Conservation (phyloP, 257 asterid species). For the Gentiana straminea region DNA sequence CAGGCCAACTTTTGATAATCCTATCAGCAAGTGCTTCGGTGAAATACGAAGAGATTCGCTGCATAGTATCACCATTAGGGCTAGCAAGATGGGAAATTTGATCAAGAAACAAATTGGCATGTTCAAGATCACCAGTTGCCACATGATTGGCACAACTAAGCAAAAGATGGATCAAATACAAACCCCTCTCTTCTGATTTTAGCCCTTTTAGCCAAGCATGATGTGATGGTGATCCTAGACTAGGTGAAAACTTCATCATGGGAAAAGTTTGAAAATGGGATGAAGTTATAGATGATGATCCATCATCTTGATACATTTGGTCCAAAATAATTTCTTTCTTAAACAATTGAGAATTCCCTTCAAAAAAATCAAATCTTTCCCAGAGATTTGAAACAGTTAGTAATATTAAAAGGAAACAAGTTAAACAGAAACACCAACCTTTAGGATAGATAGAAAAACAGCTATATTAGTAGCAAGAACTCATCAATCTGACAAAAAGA, state of each 20-base stretch:
- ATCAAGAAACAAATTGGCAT: constrained; percentile 80
- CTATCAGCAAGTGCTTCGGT: constrained; percentile 81
- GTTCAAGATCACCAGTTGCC: constrained; percentile 59
- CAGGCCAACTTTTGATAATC: constrained; percentile 74
- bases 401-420: constrained; percentile 2
- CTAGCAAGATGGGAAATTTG: constrained; percentile 84
- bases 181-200: constrained; percentile 86
- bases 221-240: constrained; percentile 33
- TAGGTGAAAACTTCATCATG: constrained; percentile 41
- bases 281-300: constrained; percentile 75
- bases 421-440: neutral
- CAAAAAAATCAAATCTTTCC: neutral
- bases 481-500: constrained; percentile 26
- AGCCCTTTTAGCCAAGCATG: constrained; percentile 76
- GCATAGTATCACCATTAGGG: constrained; percentile 89
- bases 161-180: constrained; percentile 65
- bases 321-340: neutral
- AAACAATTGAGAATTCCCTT: neutral
- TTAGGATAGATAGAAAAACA: neutral
- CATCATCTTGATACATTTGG: constrained; percentile 82
- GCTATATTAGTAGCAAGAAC: constrained; percentile 14
- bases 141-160: constrained; percentile 85
- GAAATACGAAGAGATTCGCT: constrained; percentile 75
- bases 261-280: constrained; percentile 62
- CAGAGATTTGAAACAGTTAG: neutral